Percentiles rank a stretch among this genome's conserved stretches.
Evolutionary conservation across 768 basidiomycete genomes (phyloP).

Genomic region (Russula emetica): DNA sequence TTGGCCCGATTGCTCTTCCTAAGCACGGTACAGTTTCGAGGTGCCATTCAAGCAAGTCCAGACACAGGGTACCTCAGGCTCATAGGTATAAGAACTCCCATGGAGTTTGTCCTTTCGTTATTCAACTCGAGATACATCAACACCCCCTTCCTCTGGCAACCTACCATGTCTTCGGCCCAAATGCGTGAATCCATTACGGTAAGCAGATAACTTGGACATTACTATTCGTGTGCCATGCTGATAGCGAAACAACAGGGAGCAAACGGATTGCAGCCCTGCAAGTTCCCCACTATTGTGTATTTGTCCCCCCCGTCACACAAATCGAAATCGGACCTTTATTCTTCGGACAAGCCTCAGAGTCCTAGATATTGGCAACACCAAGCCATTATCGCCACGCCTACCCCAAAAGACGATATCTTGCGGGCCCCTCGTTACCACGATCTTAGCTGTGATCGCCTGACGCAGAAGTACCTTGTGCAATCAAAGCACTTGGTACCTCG

Average conservation of each 20-base stretch:
- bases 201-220: background rate
- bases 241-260: constrained; percentile 4
- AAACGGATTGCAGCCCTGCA: background rate
- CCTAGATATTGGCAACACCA: background rate
- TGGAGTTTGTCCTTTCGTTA: background rate
- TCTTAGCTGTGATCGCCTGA: background rate
- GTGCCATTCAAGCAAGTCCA: no score
- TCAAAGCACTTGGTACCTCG: background rate
- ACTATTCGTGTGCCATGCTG: background rate
- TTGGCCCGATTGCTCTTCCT: no score
- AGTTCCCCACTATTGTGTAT: background rate
- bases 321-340: background rate
- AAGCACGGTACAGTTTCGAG: no score
- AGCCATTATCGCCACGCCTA: background rate
- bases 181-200: background rate
- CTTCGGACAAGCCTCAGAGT: background rate
- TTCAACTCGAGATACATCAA: background rate
- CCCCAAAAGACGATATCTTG: background rate
- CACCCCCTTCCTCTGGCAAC: background rate
- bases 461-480: background rate
- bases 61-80: no score
- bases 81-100: no score
- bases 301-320: background rate
- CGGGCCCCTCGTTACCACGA: constrained; percentile 9
- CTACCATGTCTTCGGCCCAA: background rate